Conservation (phyloP, 352 stramenopile species). For the Poterioochromonas sp. region DNA sequence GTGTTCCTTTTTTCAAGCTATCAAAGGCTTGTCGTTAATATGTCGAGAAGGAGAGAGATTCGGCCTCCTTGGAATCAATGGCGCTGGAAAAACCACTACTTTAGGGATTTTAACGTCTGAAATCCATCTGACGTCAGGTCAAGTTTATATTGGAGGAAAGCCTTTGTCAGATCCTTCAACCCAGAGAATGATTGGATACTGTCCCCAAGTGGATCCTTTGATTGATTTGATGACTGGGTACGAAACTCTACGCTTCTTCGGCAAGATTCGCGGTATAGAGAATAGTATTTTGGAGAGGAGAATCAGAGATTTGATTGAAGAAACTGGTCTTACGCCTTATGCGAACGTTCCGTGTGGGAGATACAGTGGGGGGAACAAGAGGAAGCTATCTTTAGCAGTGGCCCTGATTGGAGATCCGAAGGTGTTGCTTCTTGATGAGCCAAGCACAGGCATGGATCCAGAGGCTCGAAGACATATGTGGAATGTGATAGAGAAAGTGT, state of each 20-base stretch:
- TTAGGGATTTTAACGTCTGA: slow-evolving; percentile 49
- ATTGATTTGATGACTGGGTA: slow-evolving; percentile 79
- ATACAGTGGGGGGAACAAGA: slow-evolving; percentile 74
- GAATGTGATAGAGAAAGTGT: slow-evolving; percentile 73
- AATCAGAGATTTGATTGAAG: neutral
- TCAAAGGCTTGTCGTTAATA: slow-evolving; percentile 37
- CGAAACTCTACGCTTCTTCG: slow-evolving; percentile 63
- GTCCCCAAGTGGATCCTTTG: slow-evolving; percentile 83
- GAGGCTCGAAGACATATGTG: slow-evolving; percentile 82
- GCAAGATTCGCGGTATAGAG: slow-evolving; percentile 66
- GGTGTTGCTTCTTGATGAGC: slow-evolving; percentile 91
- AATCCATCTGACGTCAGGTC: slow-evolving; percentile 55
- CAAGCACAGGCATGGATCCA: slow-evolving; percentile 78
- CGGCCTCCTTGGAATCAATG: slow-evolving; percentile 71
- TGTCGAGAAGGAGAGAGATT: slow-evolving; percentile 60
- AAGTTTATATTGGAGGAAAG: slow-evolving; percentile 58
- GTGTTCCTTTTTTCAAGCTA: slow-evolving; percentile 23
- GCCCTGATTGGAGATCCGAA: slow-evolving; percentile 63
- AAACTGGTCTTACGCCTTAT: neutral
- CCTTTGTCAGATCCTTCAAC: slow-evolving; percentile 56
- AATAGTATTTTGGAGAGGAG: neutral
- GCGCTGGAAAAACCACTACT: slow-evolving; percentile 62
- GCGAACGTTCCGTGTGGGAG: slow-evolving; percentile 24
- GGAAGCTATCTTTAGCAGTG: slow-evolving; percentile 78
- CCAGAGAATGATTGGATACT: slow-evolving; percentile 64